Evolutionary conservation across 306 rosid species (phyloP).

Genomic region (Malus domestica): DNA sequence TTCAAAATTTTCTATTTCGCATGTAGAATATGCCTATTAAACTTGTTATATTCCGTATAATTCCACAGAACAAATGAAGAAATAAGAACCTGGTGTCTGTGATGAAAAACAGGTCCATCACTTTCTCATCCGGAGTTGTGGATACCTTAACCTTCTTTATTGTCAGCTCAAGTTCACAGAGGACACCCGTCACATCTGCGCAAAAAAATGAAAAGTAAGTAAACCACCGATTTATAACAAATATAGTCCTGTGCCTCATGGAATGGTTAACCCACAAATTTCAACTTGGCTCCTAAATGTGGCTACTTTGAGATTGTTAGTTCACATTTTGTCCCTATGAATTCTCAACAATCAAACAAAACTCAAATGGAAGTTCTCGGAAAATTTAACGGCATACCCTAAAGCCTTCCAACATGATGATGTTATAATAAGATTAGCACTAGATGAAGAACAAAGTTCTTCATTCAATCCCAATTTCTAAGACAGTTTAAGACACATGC

Average conservation of each 20-base stretch:
- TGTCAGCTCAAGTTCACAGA: slow-evolving; percentile 72
- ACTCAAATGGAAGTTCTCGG: neutral
- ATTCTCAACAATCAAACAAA: neutral
- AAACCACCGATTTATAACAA: neutral
- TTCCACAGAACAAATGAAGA: slow-evolving; percentile 2
- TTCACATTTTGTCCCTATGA: neutral
- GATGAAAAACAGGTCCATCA: slow-evolving; percentile 90
- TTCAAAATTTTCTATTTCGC: neutral
- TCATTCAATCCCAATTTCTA: neutral
- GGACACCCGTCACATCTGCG: slow-evolving; percentile 85
- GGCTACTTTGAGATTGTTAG: too few species aligned
- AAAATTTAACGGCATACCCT: neutral
- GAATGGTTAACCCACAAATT: too few species aligned
- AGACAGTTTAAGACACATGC: neutral
- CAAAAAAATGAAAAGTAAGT: neutral
- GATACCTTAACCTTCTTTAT: slow-evolving; percentile 91
- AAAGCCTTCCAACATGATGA: neutral
- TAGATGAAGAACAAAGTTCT: neutral
- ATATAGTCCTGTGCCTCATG: too few species aligned
- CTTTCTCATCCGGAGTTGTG: slow-evolving; percentile 92
- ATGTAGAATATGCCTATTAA: neutral
- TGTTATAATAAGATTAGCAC: neutral
- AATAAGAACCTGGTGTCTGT: slow-evolving; percentile 67
- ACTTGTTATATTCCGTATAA: neutral
- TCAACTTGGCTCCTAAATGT: neutral